phyloP scores from a whole-genome alignment of 73 alveolate species.

The Stentor roeselii region DNA sequence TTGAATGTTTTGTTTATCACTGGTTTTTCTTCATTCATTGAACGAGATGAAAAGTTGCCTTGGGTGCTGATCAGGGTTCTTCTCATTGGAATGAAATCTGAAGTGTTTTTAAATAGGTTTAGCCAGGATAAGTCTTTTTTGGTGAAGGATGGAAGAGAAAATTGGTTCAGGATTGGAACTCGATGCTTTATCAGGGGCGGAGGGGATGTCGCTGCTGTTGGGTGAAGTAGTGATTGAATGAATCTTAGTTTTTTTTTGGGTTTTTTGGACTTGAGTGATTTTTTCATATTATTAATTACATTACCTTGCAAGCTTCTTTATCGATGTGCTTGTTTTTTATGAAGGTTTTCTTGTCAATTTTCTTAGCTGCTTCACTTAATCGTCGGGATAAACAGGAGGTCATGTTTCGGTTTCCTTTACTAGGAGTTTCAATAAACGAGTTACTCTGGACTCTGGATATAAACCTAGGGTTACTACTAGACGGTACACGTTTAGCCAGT shows the following conservation, averaged over 20 bases:
- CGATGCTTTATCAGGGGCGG: background rate
- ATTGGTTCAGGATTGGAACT: background rate
- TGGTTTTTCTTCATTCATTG: background rate
- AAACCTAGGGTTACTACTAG: background rate
- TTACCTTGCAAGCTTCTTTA: conserved; percentile 23
- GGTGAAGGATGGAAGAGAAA: background rate
- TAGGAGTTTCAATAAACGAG: background rate
- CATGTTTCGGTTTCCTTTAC: background rate
- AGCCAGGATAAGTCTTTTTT: background rate
- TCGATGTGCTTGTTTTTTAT: background rate
- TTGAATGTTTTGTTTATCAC: background rate
- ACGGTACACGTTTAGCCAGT: background rate
- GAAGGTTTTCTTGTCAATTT: conserved; percentile 6
- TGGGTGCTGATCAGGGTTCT: background rate
- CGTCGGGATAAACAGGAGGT: background rate
- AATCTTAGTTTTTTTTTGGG: background rate
- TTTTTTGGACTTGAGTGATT: no score
- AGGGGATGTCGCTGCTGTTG: background rate
- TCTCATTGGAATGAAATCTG: background rate
- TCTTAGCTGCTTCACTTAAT: conserved; percentile 19
- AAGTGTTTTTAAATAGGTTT: background rate
- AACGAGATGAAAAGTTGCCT: background rate
- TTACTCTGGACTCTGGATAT: background rate
- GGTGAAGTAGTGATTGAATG: background rate
- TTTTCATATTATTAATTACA: no score